Evolutionary conservation across 805 yeast genomes (phyloP), one percentile per base, ranked within the genome.

Genomic region (Ascoidea rubescens): DNA sequence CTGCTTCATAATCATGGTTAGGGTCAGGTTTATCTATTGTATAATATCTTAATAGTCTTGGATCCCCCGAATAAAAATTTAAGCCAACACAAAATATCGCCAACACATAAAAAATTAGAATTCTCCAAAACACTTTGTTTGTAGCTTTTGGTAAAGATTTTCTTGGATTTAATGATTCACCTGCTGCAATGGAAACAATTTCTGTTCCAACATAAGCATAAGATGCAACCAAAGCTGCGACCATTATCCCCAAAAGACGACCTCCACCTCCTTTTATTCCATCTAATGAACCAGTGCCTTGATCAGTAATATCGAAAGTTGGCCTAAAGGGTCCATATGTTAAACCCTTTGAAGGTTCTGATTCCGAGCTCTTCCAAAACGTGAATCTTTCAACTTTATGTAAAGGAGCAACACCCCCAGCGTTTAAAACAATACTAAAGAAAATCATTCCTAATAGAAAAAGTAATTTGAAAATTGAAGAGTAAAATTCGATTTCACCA

Each of bases 171-270:
- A 82, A 71, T 16, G 90, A 86, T 64, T 87, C 96, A 64, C 90
- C 87, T 5, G 93, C 88, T 2, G 91, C 91, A 53, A 86, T 78
- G 56, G 86, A 80, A 16, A 87, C 90, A 63, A 83, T 80, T 58
- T 87, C 95, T 1, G 90, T 84, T 0, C 95, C 95, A 48, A 85
- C 80, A 60, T 82, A 87, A 0, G 95, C 84, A 64, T 82, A 87
- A 0, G 86, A 72, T 0, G 89, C 80, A 21, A 81, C 78, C 48
- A 80, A 66, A 6, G 81, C 67, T 1, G 88, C 87, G 1, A 80
- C 75, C 43, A 82, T 52, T 6, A 84, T 64, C 5, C 85, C 78
- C 48, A 82, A 66, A 50, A 85, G 72, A 47, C 85, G 63, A 0
- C 91, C 93, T 49, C 64, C 60, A 32, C 71, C 63, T 2, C 90